Percentiles rank a stretch among this genome's conserved stretches.
Conservation (phyloP, 169 alveolate species). For the Perkinsus marinus region DNA sequence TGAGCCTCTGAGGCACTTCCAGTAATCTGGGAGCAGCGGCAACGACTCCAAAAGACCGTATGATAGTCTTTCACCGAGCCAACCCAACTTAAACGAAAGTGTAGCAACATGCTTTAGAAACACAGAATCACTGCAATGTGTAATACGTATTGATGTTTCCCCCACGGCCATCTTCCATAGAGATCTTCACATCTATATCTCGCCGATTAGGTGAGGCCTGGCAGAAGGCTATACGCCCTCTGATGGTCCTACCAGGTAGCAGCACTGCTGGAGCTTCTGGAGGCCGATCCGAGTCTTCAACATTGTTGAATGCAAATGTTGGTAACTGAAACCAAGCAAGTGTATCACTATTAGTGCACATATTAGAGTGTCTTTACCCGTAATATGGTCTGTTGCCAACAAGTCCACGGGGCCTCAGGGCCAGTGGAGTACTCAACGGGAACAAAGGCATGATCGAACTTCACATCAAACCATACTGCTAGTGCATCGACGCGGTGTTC, state of each 20-base stretch:
- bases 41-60: no score
- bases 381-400: not conserved
- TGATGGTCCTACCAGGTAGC: not conserved
- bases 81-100: not conserved
- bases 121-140: not conserved
- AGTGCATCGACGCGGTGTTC: constrained; percentile 24
- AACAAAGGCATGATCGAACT: not conserved
- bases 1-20: no score
- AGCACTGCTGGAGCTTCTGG: not conserved
- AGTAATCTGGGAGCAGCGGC: no score
- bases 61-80: no score
- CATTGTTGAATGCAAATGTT: not conserved
- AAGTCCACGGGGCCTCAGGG: not conserved
- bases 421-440: not conserved
- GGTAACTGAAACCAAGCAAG: not conserved
- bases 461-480: constrained; percentile 17
- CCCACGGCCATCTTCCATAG: not conserved
- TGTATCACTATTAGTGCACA: not conserved
- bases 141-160: not conserved
- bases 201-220: not conserved
- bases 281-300: not conserved
- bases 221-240: not conserved
- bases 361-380: not conserved
- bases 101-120: not conserved
- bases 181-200: not conserved